Evolutionary conservation across 2,329 filamentous ascomycete species (phyloP), one percentile per base, ranked within the genome.

Genomic region (Beauveria medogensis): DNA sequence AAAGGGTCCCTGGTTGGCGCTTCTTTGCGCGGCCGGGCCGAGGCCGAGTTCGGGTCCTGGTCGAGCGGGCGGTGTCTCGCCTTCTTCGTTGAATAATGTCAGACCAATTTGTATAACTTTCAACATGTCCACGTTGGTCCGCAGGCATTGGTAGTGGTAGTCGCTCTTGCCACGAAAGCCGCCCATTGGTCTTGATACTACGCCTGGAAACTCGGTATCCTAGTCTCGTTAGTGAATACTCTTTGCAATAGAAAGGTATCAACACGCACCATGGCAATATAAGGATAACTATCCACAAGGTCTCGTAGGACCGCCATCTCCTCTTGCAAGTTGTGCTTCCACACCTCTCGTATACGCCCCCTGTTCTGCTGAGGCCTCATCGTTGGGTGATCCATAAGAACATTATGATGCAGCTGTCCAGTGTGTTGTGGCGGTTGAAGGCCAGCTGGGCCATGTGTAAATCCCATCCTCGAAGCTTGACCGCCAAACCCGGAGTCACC

Each of bases 181-280:
- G 54, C 94, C 94, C 82, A 99, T 97, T 2, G 94, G 94, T 67
- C 94, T 85, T 28, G 93, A 91, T 58, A 99, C 93, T 58, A 99
- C 92, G 61, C 94, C 94, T n/a, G 94, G 94, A 68, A 99, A 99
- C 72, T 97, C 93, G 26, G 94, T 97, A 72, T 99, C 94, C 92
- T 96, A 46, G 12, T 24, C 20, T 46, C n/a, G 37, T 61, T n/a
- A 55, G 71, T 56, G 62, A 20, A 40, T 1, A 26, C 2, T 4
- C 4, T 37, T 28, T 3, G 8, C 24, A 52, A 37, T 18, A 20
- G 34, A n/a, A 37, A 12, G 5, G 34, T 14, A 9, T 20, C 46
- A 10, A 10, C 22, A 50, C 53, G 28, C 47, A 96, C 92, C 94
- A 99, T 97, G 68, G 92, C 93, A 75, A 99, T 93, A 72, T 95